Evolutionary conservation across 345 rosid species (phyloP).

Genomic region (Citrus trifoliata): DNA sequence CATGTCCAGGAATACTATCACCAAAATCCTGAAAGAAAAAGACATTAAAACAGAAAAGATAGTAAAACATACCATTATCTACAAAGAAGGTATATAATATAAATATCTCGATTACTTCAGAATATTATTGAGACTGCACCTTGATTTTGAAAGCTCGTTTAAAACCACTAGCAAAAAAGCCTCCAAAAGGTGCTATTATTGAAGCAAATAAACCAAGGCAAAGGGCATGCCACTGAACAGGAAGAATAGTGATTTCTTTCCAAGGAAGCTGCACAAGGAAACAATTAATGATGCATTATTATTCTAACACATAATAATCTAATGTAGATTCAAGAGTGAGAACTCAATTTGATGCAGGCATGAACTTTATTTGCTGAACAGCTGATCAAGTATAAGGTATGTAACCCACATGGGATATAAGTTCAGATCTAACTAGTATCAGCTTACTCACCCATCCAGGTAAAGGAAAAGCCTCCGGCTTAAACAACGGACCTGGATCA

Average conservation of each 20-base stretch:
- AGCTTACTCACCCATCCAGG: conserved; percentile 82
- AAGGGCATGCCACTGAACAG: conserved; percentile 95
- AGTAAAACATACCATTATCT: background rate
- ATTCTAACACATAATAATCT: background rate
- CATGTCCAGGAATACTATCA: conserved; percentile 99
- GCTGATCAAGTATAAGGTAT: background rate
- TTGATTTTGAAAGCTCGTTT: conserved; percentile 96
- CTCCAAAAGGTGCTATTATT: conserved; percentile 98
- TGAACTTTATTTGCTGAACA: background rate
- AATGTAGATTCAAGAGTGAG: background rate
- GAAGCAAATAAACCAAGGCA: conserved; percentile 95
- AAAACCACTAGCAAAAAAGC: conserved; percentile 96
- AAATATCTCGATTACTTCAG: background rate
- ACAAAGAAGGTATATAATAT: background rate
- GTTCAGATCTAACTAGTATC: background rate
- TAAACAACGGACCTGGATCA: conserved; percentile 91
- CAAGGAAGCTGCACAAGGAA: conserved; percentile 66
- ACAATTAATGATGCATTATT: background rate
- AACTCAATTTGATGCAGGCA: background rate
- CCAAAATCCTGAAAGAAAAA: conserved; percentile 76
- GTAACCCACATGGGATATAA: background rate
- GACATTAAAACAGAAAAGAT: background rate
- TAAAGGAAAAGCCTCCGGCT: conserved; percentile 61
- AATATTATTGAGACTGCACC: conserved; percentile 32
- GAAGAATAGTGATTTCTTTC: conserved; percentile 79